Conservation (phyloP, 805 yeast genomes). For the Lachancea waltii region DNA sequence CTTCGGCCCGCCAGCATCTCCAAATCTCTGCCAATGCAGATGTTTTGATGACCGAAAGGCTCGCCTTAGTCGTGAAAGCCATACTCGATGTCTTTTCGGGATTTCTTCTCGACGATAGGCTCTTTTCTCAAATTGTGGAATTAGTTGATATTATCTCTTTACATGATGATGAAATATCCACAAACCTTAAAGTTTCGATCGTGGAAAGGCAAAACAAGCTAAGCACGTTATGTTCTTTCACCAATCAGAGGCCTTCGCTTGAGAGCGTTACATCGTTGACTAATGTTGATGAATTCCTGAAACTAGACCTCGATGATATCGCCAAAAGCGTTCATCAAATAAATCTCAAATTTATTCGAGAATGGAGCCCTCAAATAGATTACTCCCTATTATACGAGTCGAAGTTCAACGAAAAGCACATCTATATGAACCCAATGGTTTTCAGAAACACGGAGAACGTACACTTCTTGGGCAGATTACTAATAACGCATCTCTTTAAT, state of each 20-base stretch:
- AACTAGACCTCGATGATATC: slow-evolving; percentile 45
- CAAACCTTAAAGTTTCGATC: slow-evolving; percentile 46
- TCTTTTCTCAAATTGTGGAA: slow-evolving; percentile 51
- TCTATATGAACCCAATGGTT: slow-evolving; percentile 62
- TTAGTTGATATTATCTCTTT: slow-evolving; percentile 43
- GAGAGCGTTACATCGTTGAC: slow-evolving; percentile 23
- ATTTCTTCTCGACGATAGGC: slow-evolving; percentile 55
- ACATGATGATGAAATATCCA: slow-evolving; percentile 45
- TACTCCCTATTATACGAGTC: slow-evolving; percentile 62
- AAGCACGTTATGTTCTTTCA: slow-evolving; percentile 32
- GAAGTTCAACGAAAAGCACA: slow-evolving; percentile 26
- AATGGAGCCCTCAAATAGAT: slow-evolving; percentile 79
- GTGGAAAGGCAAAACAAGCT: slow-evolving; percentile 44
- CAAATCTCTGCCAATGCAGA: slow-evolving; percentile 33
- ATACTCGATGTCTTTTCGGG: slow-evolving; percentile 59
- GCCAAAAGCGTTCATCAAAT: slow-evolving; percentile 62
- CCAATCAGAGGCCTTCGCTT: slow-evolving; percentile 6
- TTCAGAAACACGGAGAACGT: slow-evolving; percentile 60
- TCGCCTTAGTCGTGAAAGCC: slow-evolving; percentile 48
- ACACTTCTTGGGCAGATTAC: slow-evolving; percentile 70
- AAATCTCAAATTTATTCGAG: slow-evolving; percentile 53
- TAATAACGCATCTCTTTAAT: slow-evolving; percentile 60
- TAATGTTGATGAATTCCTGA: slow-evolving; percentile 45
- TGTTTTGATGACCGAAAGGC: slow-evolving; percentile 41
- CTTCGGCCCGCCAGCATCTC: slow-evolving; percentile 18